Evolutionary conservation across 495 filamentous ascomycete genomes (phyloP).

Genomic region (Bathelium albidoporum): DNA sequence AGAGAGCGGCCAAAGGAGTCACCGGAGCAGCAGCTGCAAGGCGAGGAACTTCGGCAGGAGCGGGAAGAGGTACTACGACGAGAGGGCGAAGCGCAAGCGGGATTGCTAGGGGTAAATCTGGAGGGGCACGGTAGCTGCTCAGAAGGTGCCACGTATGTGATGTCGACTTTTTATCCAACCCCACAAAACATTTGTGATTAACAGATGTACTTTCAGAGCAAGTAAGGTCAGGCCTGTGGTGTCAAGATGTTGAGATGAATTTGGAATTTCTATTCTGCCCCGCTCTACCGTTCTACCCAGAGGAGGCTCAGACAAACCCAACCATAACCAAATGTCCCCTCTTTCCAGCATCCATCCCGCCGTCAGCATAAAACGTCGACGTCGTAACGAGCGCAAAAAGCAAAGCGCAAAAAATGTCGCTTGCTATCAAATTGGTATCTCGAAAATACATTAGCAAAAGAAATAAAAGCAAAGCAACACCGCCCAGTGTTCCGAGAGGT

Average conservation of each 20-base stretch:
- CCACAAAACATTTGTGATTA: not conserved
- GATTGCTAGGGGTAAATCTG: not conserved
- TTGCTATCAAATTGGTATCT: slow-evolving; percentile 6
- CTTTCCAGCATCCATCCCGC: not conserved
- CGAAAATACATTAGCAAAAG: not conserved
- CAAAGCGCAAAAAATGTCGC: slow-evolving; percentile 2
- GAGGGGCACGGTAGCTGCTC: not conserved
- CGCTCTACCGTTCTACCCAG: not conserved
- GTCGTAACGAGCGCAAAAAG: slow-evolving; percentile 2
- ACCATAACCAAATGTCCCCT: not conserved
- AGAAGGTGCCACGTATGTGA: not conserved
- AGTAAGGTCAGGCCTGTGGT: too few relatives aligned
- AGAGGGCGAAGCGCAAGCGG: not conserved
- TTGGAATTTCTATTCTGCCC: too few relatives aligned
- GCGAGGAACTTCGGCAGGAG: not conserved
- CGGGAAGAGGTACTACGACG: not conserved
- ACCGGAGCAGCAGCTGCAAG: not conserved
- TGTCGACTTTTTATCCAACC: too few relatives aligned
- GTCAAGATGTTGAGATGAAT: too few relatives aligned
- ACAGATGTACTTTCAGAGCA: not conserved
- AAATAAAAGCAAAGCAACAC: not conserved
- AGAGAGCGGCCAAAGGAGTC: not conserved
- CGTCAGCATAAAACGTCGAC: not conserved
- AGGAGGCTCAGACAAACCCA: too few relatives aligned
- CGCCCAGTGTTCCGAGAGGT: not conserved